Evolutionary conservation across 768 basidiomycete genomes (phyloP).

Genomic region (Amylocystis lapponica): DNA sequence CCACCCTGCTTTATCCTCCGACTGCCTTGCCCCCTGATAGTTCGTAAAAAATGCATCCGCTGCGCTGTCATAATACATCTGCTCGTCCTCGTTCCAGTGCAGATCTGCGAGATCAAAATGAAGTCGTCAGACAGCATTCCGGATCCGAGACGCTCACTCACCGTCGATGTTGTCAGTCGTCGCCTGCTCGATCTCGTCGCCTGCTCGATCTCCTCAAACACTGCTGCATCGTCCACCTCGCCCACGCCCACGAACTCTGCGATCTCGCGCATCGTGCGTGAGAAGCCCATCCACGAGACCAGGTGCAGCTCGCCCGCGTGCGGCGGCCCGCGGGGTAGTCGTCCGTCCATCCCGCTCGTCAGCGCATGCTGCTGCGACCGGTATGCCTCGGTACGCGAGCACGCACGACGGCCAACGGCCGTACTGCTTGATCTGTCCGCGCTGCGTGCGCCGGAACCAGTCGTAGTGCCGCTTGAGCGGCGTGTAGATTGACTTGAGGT

Average conservation of each 20-base stretch:
- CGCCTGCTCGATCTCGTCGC: too few relatives aligned
- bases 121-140: too few relatives aligned
- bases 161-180: slow-evolving; percentile 85
- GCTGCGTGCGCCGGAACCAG: slow-evolving; percentile 94
- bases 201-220: slow-evolving; percentile 70
- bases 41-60: too few relatives aligned
- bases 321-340: slow-evolving; percentile 87
- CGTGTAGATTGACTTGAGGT: slow-evolving; percentile 74
- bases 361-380: slow-evolving; percentile 89
- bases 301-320: slow-evolving; percentile 90
- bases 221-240: slow-evolving; percentile 76
- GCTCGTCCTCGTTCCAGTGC: slow-evolving; percentile 84
- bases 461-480: slow-evolving; percentile 89
- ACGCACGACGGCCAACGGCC: slow-evolving; percentile 69
- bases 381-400: slow-evolving; percentile 88
- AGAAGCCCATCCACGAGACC: slow-evolving; percentile 95
- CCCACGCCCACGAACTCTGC: slow-evolving; percentile 84
- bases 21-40: too few relatives aligned
- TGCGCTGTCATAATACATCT: slow-evolving; percentile 92
- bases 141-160: slow-evolving; percentile 27
- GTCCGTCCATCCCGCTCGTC: slow-evolving; percentile 94
- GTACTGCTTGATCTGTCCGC: slow-evolving; percentile 91
- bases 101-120: too few relatives aligned
- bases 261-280: slow-evolving; percentile 88
- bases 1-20: too few relatives aligned